Evolutionary conservation across 306 rosid species (phyloP).

Genomic region (Rosa multiflora): DNA sequence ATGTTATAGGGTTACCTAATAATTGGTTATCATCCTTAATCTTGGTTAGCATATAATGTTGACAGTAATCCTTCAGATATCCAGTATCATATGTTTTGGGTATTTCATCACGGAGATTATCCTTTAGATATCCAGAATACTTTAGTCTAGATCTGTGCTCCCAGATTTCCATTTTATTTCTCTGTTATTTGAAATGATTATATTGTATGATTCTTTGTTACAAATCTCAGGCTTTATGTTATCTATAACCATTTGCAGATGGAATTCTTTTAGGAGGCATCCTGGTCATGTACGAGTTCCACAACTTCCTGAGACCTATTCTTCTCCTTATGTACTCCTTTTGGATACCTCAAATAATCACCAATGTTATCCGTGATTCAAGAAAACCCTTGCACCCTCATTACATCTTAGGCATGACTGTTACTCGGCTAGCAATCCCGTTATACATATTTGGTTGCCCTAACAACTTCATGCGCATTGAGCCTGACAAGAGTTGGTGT

Average conservation of each 20-base stretch:
- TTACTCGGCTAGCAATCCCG: constrained; percentile 88
- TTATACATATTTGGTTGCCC: constrained; percentile 91
- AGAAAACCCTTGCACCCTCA: constrained; percentile 96
- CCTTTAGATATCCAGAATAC: background rate
- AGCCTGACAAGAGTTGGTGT: constrained; percentile 80
- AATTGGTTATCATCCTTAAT: background rate
- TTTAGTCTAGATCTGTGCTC: background rate
- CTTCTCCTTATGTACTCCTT: constrained; percentile 84
- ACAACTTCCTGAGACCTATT: constrained; percentile 73
- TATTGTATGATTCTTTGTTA: constrained; percentile 10
- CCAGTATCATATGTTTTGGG: background rate
- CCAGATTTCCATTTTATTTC: constrained; percentile 1
- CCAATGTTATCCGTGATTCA: constrained; percentile 83
- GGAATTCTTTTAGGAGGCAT: constrained; percentile 98
- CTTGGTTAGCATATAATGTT: background rate
- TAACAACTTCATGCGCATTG: constrained; percentile 89
- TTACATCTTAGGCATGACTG: constrained; percentile 81
- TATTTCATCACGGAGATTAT: background rate
- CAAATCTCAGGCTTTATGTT: constrained; percentile 23
- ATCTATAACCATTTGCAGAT: constrained; percentile 54
- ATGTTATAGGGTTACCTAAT: background rate
- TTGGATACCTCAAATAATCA: constrained; percentile 96
- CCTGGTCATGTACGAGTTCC: constrained; percentile 92
- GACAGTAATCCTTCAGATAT: background rate
- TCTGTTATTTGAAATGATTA: constrained; percentile 14